Base-by-base conservation (phyloP, 306 rosid species). In the Myrica gale region DNA sequence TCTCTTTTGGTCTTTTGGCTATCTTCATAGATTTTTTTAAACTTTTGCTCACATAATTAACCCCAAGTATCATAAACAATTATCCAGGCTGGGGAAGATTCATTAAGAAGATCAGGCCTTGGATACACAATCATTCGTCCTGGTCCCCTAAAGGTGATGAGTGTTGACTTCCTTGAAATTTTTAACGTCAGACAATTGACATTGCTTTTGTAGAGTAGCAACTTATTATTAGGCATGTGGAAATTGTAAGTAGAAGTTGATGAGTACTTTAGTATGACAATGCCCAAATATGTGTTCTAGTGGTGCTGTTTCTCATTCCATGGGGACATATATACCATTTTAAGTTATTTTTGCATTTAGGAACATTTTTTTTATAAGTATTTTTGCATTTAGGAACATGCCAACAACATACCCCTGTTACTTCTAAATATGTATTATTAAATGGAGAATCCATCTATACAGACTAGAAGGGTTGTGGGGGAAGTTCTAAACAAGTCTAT, bases 71-170 rank as follows among this genome's bases (percentile, higher is more conserved):
- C 48, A 10, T 32, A 23, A 26, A 23, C 74, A 74, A 73, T 77
- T 73, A 73, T 53, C 51, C 78, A 95, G 98, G 97, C 97, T 20
- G 98, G 98, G 82, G 98, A 95, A 84, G 98, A 95, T 68, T 86
- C 88, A 56, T 83, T 95, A 83, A 89, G 97, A 87, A 92, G 83
- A 90, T 95, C 97, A 56, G 98, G 98, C 78, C 96, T 95, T 21
- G 97, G 98, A 51, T 95, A 95, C 84, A 95, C 98, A 47, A 89
- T 95, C 69, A 73, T 95, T 84, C 97, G 97, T 74, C 98, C 98
- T 6, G 98, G 98, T 77, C 97, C 97, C 60, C 84, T 95, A 17
- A 89, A 89, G 97, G 98, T 92, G 75, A 70, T 77, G 43, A 32
- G 32, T 2, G 13, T 32, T 61, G 67, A 12, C 42, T 16, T 60